Evolutionary conservation across 2,329 filamentous ascomycete genomes (phyloP).

Genomic region (Coleophoma eucalyptorum): DNA sequence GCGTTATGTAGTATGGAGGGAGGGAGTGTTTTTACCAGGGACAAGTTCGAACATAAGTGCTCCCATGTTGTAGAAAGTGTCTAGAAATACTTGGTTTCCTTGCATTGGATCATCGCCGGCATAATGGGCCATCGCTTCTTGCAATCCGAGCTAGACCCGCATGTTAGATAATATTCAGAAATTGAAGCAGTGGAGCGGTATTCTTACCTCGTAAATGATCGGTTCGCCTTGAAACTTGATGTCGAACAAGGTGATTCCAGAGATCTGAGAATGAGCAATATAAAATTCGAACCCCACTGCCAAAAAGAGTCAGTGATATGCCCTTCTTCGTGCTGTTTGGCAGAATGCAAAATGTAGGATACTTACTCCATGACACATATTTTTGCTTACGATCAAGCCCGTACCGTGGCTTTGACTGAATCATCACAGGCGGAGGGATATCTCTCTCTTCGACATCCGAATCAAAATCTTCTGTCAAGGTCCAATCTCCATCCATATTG

Average conservation of each 20-base stretch:
- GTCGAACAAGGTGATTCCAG: constrained; percentile 44
- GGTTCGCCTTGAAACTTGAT: constrained; percentile 48
- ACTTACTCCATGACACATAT: neutral
- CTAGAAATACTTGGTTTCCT: constrained; percentile 20
- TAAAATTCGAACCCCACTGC: constrained; percentile 45
- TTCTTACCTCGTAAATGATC: constrained; percentile 43
- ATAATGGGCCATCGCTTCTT: constrained; percentile 35
- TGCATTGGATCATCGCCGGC: constrained; percentile 22
- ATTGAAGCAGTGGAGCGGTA: neutral
- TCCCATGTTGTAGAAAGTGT: constrained; percentile 27
- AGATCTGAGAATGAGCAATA: constrained; percentile 40
- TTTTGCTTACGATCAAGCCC: neutral
- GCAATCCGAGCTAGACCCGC: constrained; percentile 12
- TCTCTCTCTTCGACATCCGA: neutral
- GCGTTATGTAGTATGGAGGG: too few species aligned
- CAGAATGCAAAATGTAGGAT: neutral
- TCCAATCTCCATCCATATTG: constrained; percentile 2
- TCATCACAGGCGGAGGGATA: neutral
- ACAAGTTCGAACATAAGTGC: constrained; percentile 21
- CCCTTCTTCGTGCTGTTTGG: too few species aligned
- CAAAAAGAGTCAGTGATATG: neutral
- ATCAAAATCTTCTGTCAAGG: neutral
- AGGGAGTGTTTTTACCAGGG: constrained; percentile 5
- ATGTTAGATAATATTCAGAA: neutral
- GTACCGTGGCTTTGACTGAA: neutral